phyloP scores from a whole-genome alignment of 306 rosid genomes.

The Cercis canadensis region DNA sequence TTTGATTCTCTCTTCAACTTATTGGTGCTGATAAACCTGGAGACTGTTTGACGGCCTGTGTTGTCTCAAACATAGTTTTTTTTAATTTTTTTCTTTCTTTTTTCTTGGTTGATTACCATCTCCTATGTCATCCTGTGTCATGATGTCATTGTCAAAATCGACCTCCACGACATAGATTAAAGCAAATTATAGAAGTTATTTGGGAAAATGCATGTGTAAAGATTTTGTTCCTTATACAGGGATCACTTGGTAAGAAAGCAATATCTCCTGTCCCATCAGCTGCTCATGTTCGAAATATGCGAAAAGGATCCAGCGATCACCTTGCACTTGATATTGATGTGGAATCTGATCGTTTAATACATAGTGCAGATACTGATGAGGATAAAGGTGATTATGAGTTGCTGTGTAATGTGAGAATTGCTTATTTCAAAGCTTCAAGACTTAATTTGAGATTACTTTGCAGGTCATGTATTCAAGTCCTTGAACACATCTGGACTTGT shows the following conservation, averaged over 20 bases:
- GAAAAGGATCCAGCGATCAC: conserved; percentile 90
- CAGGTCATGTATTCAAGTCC: conserved; percentile 93
- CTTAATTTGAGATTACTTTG: conserved; percentile 31
- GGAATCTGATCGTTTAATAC: conserved; percentile 74
- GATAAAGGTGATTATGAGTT: conserved; percentile 75
- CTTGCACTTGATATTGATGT: conserved; percentile 70
- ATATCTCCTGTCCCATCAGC: conserved; percentile 67
- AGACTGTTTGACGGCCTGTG: too few relatives aligned
- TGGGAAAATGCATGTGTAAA: conserved; percentile 28
- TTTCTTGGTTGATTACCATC: conserved; percentile 17
- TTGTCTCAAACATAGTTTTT: conserved; percentile 11
- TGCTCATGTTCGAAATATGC: conserved; percentile 71
- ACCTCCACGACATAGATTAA: not conserved
- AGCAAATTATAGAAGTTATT: not conserved
- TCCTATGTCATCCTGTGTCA: conserved; percentile 19
- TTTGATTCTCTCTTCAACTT: not conserved
- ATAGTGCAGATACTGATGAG: conserved; percentile 59
- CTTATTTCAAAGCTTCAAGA: conserved; percentile 29
- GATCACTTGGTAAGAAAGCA: conserved; percentile 64
- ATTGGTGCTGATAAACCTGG: conserved; percentile 22
- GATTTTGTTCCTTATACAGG: conserved; percentile 55
- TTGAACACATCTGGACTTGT: conserved; percentile 89
- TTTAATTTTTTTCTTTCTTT: conserved; percentile 21
- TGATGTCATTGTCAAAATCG: conserved; percentile 10
- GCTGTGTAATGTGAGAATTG: conserved; percentile 9